These are phyloP conservation scores for Spathaspora girioi DNA, from an alignment of 805 yeast genomes.

Conservation along the genomic window DNA sequence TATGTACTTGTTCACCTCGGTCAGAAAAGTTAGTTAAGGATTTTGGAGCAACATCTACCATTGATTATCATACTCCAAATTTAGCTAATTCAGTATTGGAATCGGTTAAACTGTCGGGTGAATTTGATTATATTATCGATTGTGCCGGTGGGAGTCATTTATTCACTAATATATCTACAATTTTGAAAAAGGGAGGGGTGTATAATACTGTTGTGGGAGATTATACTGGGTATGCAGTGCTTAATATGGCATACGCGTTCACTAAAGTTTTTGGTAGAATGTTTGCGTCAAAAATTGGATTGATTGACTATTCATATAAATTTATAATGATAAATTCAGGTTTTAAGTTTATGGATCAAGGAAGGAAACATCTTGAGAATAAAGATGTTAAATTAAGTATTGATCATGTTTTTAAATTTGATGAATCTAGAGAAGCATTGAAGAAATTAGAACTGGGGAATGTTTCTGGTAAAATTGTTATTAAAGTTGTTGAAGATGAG, in stretches of 20 bases:
- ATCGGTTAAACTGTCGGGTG: constrained; percentile 24
- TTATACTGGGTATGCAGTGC: constrained; percentile 10
- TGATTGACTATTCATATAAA: constrained; percentile 4
- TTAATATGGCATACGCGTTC: neutral
- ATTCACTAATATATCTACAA: constrained; percentile 34
- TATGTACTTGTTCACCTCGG: constrained; percentile 51
- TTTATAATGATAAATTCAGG: neutral
- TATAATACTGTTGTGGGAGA: constrained; percentile 62
- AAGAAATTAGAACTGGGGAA: constrained; percentile 42
- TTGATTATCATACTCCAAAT: constrained; percentile 49
- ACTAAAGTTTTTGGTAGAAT: neutral
- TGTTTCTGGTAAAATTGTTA: constrained; percentile 68
- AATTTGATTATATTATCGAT: constrained; percentile 64
- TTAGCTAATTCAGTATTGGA: constrained; percentile 30
- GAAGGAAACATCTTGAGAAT: constrained; percentile 26
- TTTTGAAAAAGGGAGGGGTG: constrained; percentile 47
- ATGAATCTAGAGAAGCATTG: constrained; percentile 49
- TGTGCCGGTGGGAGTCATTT: constrained; percentile 58
- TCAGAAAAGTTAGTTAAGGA: constrained; percentile 42
- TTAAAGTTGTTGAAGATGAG: constrained; percentile 18
- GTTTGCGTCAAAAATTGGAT: neutral
- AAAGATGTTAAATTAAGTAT: constrained; percentile 44
- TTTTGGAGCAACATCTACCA: constrained; percentile 55
- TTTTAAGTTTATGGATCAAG: neutral
- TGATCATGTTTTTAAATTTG: constrained; percentile 51